phyloP scores from a whole-genome alignment of 192 early-diverging fungal species.

The Dissophora globulifera region DNA sequence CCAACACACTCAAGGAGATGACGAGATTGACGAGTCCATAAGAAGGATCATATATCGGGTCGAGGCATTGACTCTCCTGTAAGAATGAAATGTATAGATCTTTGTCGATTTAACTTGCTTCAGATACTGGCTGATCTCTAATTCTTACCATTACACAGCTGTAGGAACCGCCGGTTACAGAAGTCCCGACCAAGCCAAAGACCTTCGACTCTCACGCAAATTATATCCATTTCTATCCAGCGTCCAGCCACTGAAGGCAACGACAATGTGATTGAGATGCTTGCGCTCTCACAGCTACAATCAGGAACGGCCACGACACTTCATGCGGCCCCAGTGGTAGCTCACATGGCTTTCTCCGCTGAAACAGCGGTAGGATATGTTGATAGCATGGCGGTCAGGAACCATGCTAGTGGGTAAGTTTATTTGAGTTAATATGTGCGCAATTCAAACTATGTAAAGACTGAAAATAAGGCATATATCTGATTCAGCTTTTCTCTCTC shows the following conservation, averaged over 20 bases:
- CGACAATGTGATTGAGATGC: too few relatives aligned
- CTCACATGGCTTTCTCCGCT: neutral
- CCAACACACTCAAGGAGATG: neutral
- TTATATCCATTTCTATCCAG: conserved; percentile 2
- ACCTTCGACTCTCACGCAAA: conserved; percentile 10
- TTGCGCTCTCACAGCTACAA: too few relatives aligned
- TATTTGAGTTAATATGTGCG: conserved; percentile 1
- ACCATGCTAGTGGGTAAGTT: conserved; percentile 4
- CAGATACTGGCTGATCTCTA: conserved; percentile 5
- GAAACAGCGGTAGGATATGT: neutral
- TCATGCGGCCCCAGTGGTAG: neutral
- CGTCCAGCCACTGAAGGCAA: conserved; percentile 1
- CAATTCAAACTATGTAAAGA: neutral
- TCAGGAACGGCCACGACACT: too few relatives aligned
- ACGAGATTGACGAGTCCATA: conserved; percentile 20
- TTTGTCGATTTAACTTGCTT: conserved; percentile 13
- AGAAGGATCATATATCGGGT: conserved; percentile 27
- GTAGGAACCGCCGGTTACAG: neutral
- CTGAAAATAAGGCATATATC: conserved; percentile 1
- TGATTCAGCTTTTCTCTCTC: neutral
- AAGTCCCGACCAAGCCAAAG: conserved; percentile 9
- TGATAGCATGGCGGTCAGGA: conserved; percentile 2
- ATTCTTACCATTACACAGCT: conserved; percentile 7
- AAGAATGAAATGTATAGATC: conserved; percentile 12
- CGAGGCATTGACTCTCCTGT: conserved; percentile 16